Evolutionary conservation across 176 grass and related monocot species (phyloP), one percentile per base, ranked within the genome.

Genomic region (Poa annua): DNA sequence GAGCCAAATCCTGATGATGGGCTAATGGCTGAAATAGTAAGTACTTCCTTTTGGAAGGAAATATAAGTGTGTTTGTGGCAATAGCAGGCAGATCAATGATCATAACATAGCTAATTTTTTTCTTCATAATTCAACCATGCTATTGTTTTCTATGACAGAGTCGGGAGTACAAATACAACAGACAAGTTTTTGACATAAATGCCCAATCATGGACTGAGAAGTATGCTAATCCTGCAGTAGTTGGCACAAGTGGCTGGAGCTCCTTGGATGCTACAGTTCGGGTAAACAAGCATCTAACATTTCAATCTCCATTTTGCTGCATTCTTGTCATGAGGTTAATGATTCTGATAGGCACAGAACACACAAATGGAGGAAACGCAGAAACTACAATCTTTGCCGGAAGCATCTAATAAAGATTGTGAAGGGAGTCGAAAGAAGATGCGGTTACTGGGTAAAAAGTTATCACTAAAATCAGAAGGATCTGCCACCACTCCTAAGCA

Each of bases 11-110:
- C 92, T 60, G 90, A 98, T 57, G 92, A 95, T 74, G 95, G 90
- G 15, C 88, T 93, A 24, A 98, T 98, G 92, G 92, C 88, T 82
- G 95, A 98, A 89, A 92, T 86, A 78, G 92, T 95, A 91, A 91
- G 88, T 61, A 88, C 61, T 34, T 61, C 82, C 54, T 41, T 71
- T 83, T 53, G 16, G 20, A 33, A 55, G 57, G 91, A 92, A 88
- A 84, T 82, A 66, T 83, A 88, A 88, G 81, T 53, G 83, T 53
- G 49, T 65, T 85, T 84, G 4, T 53, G 33, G 42, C 52, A 76
- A 62, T 76, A 81, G 60, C 64, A 79, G 34, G 16, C 56, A 48
- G 32, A 63, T 32, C 2, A 51, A 70, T 85, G 45, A 32, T 81
- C 71, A 74, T 74, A 52, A 49, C 26, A 33, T 62, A 65, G 68